Conservation (phyloP, 345 rosid species). For the Eucalyptus polyanthemos region DNA sequence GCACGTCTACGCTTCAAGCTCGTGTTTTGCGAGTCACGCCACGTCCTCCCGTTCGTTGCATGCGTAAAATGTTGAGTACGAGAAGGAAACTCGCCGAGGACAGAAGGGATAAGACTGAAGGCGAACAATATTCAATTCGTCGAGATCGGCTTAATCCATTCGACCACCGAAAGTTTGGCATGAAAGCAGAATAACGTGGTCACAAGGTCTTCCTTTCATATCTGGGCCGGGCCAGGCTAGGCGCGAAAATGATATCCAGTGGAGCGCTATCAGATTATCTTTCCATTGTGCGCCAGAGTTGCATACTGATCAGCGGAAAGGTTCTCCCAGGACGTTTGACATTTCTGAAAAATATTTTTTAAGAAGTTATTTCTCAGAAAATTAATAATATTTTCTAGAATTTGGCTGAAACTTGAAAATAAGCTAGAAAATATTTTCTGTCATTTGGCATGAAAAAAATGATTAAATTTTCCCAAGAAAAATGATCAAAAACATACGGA, state of each 20-base stretch:
- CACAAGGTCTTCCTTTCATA: background rate
- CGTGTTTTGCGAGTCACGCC: background rate
- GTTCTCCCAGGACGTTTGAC: background rate
- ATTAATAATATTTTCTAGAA: too few species aligned
- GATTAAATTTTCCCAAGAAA: background rate
- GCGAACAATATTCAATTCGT: background rate
- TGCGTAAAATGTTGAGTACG: background rate
- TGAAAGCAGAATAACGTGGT: background rate
- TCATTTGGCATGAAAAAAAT: background rate
- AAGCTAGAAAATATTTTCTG: background rate
- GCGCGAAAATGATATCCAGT: background rate
- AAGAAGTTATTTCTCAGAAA: background rate
- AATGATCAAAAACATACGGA: too few species aligned
- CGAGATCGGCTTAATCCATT: background rate
- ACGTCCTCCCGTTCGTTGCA: background rate
- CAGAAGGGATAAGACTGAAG: background rate
- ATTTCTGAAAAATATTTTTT: too few species aligned
- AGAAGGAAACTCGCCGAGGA: background rate
- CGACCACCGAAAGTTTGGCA: background rate
- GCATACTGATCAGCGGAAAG: background rate
- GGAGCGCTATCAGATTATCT: background rate
- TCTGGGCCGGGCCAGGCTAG: background rate
- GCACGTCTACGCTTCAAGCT: background rate
- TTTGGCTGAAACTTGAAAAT: background rate
- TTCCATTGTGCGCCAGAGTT: too few species aligned